Evolutionary conservation across 2,329 filamentous ascomycete species (phyloP).

Genomic region (Neonectria hederae): DNA sequence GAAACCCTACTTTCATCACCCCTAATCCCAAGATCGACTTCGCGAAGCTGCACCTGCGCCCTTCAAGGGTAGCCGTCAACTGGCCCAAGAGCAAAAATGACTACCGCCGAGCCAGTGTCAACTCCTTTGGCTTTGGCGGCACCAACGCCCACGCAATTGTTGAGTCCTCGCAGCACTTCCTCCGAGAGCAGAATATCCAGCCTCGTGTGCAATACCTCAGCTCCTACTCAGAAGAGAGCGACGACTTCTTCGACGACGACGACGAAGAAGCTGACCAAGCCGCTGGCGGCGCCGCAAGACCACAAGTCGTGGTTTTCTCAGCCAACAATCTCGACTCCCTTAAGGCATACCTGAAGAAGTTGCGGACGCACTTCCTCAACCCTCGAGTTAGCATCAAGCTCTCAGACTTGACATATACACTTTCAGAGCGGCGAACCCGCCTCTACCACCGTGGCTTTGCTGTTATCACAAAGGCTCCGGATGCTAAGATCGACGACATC

Average conservation of each 20-base stretch:
- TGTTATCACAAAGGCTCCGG: conserved; percentile 17
- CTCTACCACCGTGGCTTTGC: conserved; percentile 37
- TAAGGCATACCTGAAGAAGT: conserved; percentile 12
- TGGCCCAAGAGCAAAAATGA: conserved; percentile 49
- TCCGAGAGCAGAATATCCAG: neutral
- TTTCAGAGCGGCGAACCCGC: conserved; percentile 35
- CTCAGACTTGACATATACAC: conserved; percentile 42
- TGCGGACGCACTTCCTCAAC: conserved; percentile 38
- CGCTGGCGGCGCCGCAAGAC: neutral
- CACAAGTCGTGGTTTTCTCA: conserved; percentile 25
- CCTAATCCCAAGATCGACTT: conserved; percentile 53
- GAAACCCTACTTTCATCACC: conserved; percentile 48
- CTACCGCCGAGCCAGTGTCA: conserved; percentile 44
- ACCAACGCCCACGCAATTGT: conserved; percentile 55
- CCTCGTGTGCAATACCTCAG: neutral
- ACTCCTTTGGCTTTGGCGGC: conserved; percentile 56
- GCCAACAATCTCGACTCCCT: conserved; percentile 28
- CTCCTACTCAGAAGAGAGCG: neutral
- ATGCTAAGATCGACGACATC: conserved; percentile 9
- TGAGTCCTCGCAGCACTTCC: conserved; percentile 26
- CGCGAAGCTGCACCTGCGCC: conserved; percentile 8
- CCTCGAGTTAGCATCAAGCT: conserved; percentile 35
- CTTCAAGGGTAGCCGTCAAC: conserved; percentile 42
- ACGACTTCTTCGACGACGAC: neutral
- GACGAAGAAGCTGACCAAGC: neutral